Percentiles rank a stretch among this genome's conserved stretches.
These are phyloP conservation scores for Torulaspora gathmanii DNA, from an alignment of 805 yeast species.

Conservation along the genomic window DNA sequence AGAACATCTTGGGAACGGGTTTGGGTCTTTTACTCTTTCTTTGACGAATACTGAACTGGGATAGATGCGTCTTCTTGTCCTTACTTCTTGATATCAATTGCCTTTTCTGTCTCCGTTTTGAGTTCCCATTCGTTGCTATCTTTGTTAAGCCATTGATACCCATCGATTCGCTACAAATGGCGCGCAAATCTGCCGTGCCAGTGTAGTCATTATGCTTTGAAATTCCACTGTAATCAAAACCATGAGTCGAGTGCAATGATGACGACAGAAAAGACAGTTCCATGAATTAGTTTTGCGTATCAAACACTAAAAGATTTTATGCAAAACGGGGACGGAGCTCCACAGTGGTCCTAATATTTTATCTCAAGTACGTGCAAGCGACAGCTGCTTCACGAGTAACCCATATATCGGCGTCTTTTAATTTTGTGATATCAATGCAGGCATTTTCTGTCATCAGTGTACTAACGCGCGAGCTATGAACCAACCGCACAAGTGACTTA, in stretches of 20 bases:
- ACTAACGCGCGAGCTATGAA: not conserved
- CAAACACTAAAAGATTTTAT: not conserved
- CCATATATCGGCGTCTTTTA: not conserved
- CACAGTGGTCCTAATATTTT: not conserved
- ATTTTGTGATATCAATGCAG: not conserved
- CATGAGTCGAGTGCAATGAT: not conserved
- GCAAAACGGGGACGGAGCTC: too few species aligned
- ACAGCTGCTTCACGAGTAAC: not conserved
- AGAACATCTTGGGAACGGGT: slow-evolving; percentile 5
- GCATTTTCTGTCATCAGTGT: not conserved
- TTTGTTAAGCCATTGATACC: not conserved
- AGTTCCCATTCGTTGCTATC: not conserved
- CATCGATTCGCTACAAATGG: too few species aligned
- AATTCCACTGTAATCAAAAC: not conserved
- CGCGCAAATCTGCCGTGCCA: too few species aligned
- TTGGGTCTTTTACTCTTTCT: slow-evolving; percentile 10
- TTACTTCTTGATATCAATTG: not conserved
- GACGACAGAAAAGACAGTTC: slow-evolving; percentile 1
- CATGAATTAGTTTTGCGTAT: not conserved
- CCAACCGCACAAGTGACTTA: not conserved
- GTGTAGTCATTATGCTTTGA: not conserved
- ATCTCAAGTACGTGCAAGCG: not conserved
- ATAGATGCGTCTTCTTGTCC: slow-evolving; percentile 14
- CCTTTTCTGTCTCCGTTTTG: not conserved
- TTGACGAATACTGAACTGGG: slow-evolving; percentile 7